Percentiles rank a stretch among this genome's conserved stretches.
phyloP scores from a whole-genome alignment of 805 yeast genomes.

The Ogataea corticis region DNA sequence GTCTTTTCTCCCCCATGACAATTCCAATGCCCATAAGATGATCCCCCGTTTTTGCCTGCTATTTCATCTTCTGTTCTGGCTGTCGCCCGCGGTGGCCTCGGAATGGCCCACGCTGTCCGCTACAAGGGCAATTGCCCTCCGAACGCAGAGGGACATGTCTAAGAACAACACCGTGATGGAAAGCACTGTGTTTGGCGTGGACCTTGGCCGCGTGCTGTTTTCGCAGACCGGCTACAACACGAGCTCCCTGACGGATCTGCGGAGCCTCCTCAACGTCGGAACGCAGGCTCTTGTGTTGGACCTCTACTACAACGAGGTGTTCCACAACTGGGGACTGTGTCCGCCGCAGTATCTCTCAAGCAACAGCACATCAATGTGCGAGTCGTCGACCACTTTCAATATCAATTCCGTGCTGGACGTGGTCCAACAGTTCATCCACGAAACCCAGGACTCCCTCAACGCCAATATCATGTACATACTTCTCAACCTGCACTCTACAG shows the following conservation, averaged over 20 bases:
- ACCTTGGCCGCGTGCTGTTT: constrained; percentile 36
- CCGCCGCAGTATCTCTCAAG: constrained; percentile 38
- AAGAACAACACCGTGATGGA: constrained; percentile 42
- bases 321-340: constrained; percentile 55
- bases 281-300: constrained; percentile 51
- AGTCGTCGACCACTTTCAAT: constrained; percentile 18
- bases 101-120: constrained; percentile 37
- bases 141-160: constrained; percentile 51
- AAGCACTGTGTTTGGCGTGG: constrained; percentile 41
- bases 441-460: constrained; percentile 47
- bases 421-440: constrained; percentile 36
- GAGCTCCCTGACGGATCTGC: constrained; percentile 30
- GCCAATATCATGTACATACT: constrained; percentile 45
- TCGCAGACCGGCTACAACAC: constrained; percentile 34
- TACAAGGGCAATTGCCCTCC: constrained; percentile 34
- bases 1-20: too few species aligned
- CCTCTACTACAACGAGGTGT: constrained; percentile 53
- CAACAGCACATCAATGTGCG: constrained; percentile 16
- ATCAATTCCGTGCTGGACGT: constrained; percentile 27
- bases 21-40: too few species aligned
- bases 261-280: constrained; percentile 43
- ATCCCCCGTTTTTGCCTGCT: neutral
- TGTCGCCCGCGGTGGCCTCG: neutral
- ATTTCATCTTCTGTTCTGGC: neutral
- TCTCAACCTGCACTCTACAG: constrained; percentile 36